Evolutionary conservation across 352 stramenopile genomes (phyloP), one percentile per base, ranked within the genome.

Genomic region (Phytophthora hybrid): DNA sequence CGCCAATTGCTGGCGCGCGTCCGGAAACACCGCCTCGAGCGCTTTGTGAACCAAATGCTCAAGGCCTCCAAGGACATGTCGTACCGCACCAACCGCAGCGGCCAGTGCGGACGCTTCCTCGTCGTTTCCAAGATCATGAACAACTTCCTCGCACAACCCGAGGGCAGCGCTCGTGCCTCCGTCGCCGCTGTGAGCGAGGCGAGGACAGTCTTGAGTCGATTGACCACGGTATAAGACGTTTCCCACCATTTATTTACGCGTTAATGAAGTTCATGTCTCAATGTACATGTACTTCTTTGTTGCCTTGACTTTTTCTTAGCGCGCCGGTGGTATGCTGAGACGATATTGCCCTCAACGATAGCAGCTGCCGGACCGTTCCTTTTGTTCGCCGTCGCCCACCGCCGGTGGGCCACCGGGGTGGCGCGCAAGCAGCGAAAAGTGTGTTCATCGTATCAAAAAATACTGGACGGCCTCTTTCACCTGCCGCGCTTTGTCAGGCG

Each of bases 1-100:
- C 63, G 63, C 32, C 53, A 66, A 23, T 63, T 80, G 63, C 37
- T 80, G 29, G 66, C 61, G 32, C 61, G 63, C 7, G 58, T 76
- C 5, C 72, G 82, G 14, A 70, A 76, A 5, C 57, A 65, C 23
- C 71, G 76, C 13, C 79, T 92, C 26, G 66, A 71, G 29, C 32
- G 65, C 26, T 92, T 89, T 58, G 55, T 90, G 19, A 80, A 85
- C 52, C 55, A 77, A 23, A 52, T 92, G 53, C 55, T 92, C 31
- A 64, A 70, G 23, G 67, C 66, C 10, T 78, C 80, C 46, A 84
- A 85, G 66, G 77, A 87, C 65, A 74, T 78, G 55, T 83, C 83
- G 26, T 90, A 90, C 68, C 77, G 79, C 14, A 59, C 64, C 2
- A 73, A 47, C 34, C 46, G 39, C 2, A 70, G 63, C n/a, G 41